phyloP scores from a whole-genome alignment of 495 filamentous ascomycete genomes.

The Elaphomyces granulatus region DNA sequence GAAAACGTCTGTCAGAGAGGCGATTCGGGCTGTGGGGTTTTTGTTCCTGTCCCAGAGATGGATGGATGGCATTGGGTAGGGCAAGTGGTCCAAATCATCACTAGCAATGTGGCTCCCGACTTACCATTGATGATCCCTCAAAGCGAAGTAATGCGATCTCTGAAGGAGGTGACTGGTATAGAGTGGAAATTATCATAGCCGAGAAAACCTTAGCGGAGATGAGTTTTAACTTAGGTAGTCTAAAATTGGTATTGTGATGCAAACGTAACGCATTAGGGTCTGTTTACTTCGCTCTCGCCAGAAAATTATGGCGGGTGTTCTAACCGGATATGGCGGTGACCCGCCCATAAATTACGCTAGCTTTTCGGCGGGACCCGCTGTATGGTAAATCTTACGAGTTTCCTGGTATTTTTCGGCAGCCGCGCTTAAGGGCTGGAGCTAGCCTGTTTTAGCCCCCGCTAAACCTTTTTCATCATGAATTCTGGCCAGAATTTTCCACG shows the following conservation, averaged over 20 bases:
- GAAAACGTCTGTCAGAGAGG: no score
- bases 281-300: no score
- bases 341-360: no score
- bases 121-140: slow-evolving; percentile 3
- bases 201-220: no score
- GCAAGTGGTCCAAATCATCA: slow-evolving; percentile 3
- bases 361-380: no score
- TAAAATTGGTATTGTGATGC: no score
- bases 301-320: no score
- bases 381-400: no score
- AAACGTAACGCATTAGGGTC: no score
- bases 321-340: no score
- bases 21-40: slow-evolving; percentile 5
- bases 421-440: not conserved
- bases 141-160: slow-evolving; percentile 1
- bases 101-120: not conserved
- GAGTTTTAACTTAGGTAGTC: no score
- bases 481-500: no score
- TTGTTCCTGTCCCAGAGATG: slow-evolving; percentile 1
- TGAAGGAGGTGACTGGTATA: slow-evolving; percentile 3
- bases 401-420: not conserved
- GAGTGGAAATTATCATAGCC: slow-evolving; percentile 2
- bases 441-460: not conserved
- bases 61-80: slow-evolving; percentile 4
- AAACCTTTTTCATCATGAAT: not conserved